A percentile compares a stretch with the other conserved stretches of the same genome.
phyloP scores from a whole-genome alignment of 2,329 filamentous ascomycete genomes.

The Xylogone sp. region DNA sequence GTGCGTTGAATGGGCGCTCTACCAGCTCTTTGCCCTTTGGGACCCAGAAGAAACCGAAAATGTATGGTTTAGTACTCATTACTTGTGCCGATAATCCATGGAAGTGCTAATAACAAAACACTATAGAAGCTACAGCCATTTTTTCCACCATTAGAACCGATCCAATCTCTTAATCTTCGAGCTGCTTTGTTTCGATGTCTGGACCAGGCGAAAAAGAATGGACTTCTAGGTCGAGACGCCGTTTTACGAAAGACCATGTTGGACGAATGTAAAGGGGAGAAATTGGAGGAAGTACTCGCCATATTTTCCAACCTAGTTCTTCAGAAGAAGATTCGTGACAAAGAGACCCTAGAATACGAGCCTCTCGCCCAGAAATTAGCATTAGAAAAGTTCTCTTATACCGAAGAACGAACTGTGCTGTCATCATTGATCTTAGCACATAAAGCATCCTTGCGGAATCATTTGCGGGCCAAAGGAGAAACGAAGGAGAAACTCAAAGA shows the following conservation, averaged over 20 bases:
- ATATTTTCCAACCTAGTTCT: conserved; percentile 81
- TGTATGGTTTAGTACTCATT: conserved; percentile 42
- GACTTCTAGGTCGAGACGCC: conserved; percentile 72
- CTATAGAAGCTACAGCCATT: conserved; percentile 79
- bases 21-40: conserved; percentile 80
- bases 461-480: conserved; percentile 56
- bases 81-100: neutral
- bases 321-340: conserved; percentile 57
- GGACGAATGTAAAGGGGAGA: conserved; percentile 91
- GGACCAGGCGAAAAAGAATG: conserved; percentile 84
- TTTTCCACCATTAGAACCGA: conserved; percentile 84
- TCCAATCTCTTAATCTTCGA: conserved; percentile 88
- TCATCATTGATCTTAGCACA: conserved; percentile 70
- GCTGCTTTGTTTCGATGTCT: conserved; percentile 77
- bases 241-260: conserved; percentile 91
- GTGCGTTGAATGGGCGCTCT: conserved; percentile 87
- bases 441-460: conserved; percentile 58
- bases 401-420: conserved; percentile 50
- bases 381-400: conserved; percentile 55
- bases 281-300: conserved; percentile 81
- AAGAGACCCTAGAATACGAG: conserved; percentile 35
- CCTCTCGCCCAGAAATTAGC: conserved; percentile 53
- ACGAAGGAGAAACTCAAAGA: conserved; percentile 55
- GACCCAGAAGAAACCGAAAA: conserved; percentile 71
- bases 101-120: neutral